These are phyloP conservation scores for Paecilomyces formosus DNA, from an alignment of 2,329 filamentous ascomycete genomes.

Conservation along the genomic window DNA sequence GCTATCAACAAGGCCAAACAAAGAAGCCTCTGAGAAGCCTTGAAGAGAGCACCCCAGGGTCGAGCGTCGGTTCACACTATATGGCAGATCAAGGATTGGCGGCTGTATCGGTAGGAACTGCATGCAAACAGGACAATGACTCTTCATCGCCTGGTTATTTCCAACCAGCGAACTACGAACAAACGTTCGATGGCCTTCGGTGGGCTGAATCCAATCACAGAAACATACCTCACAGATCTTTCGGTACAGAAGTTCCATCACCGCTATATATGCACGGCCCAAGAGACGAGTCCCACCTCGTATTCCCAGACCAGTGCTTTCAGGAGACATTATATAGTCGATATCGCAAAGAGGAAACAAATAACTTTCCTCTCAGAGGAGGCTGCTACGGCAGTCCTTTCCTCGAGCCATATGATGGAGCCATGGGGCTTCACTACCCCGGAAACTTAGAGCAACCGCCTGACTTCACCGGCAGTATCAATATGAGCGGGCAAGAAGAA, in stretches of 20 bases:
- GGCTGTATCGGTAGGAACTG: too few relatives aligned
- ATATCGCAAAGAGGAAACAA: not conserved
- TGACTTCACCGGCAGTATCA: too few relatives aligned
- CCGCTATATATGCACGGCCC: too few relatives aligned
- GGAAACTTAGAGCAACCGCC: not conserved
- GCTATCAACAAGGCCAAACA: not conserved
- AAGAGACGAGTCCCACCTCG: too few relatives aligned
- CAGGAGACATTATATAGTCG: not conserved
- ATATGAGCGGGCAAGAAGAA: not conserved
- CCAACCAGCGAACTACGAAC: not conserved
- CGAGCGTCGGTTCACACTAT: not conserved
- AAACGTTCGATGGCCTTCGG: not conserved
- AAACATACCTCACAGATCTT: not conserved
- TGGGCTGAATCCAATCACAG: not conserved
- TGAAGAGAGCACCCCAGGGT: not conserved
- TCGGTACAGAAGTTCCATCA: not conserved
- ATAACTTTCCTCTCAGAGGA: not conserved
- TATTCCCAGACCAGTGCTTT: too few relatives aligned
- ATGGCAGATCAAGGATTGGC: not conserved
- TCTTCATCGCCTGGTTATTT: not conserved
- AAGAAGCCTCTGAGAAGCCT: not conserved
- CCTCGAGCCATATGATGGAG: not conserved
- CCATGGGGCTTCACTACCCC: not conserved
- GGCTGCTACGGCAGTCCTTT: not conserved
- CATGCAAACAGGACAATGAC: too few relatives aligned